A percentile compares a stretch with the other conserved stretches of the same genome.
Conservation (phyloP, 139 green algal species). For the Yamagishiella unicocca region DNA sequence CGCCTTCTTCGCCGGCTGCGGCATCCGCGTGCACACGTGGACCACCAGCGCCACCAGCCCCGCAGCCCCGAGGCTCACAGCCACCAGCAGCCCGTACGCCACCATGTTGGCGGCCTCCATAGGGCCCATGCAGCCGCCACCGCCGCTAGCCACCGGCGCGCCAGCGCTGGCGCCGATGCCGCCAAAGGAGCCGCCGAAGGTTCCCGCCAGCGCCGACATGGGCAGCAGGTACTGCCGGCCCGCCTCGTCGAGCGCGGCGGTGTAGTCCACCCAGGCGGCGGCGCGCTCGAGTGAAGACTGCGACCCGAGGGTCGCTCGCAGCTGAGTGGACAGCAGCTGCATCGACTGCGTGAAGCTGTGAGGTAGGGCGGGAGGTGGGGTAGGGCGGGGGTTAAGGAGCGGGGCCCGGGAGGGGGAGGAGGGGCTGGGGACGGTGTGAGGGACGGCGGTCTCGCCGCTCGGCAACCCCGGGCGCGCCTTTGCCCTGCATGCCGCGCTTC, state of each 20-base stretch:
- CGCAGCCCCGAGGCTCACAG: neutral
- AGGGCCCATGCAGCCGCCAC: neutral
- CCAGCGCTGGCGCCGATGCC: neutral
- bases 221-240: conserved; percentile 22
- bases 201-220: neutral
- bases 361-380: neutral
- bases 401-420: neutral
- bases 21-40: conserved; percentile 39
- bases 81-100: neutral
- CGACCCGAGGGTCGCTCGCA: conserved; percentile 11
- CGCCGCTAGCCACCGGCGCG: neutral
- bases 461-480: too few species aligned
- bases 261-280: conserved; percentile 25
- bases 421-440: neutral
- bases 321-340: conserved; percentile 34
- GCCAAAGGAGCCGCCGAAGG: neutral
- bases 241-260: neutral
- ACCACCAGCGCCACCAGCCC: neutral
- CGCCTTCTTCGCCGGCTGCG: neutral
- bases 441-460: too few species aligned
- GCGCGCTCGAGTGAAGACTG: neutral
- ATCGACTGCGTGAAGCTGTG: conserved; percentile 22
- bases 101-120: neutral
- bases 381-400: neutral
- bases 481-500: too few species aligned